phyloP scores from a whole-genome alignment of 768 basidiomycete species.

The Leccinum broughii region DNA sequence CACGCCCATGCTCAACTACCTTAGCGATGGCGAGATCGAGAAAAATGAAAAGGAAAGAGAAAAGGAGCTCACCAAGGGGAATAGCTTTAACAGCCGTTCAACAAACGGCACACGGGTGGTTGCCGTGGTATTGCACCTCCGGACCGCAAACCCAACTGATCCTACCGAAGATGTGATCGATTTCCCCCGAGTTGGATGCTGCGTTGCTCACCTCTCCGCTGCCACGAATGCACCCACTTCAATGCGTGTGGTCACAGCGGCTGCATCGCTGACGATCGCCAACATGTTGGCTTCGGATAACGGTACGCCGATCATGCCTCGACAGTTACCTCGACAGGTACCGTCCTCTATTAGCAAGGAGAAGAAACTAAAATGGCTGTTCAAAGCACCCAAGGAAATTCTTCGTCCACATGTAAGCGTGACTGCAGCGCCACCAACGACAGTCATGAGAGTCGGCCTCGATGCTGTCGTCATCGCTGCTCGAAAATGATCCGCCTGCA shows the following conservation, averaged over 20 bases:
- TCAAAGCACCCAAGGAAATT: constrained; percentile 61
- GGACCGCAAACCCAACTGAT: constrained; percentile 90
- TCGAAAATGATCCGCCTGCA: constrained; percentile 62
- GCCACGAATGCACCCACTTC: constrained; percentile 51
- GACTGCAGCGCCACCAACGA: constrained; percentile 62
- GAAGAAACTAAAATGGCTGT: constrained; percentile 68
- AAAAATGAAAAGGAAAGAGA: constrained; percentile 90
- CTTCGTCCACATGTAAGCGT: constrained; percentile 61
- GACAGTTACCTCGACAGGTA: constrained; percentile 33
- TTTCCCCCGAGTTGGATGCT: constrained; percentile 73
- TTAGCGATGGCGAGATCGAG: constrained; percentile 88
- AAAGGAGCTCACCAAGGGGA: constrained; percentile 77
- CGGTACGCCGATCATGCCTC: constrained; percentile 58
- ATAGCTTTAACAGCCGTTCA: too few relatives aligned
- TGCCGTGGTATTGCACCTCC: constrained; percentile 80
- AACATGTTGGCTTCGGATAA: constrained; percentile 94
- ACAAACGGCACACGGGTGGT: too few relatives aligned
- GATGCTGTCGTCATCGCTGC: constrained; percentile 49
- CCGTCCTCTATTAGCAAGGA: constrained; percentile 47
- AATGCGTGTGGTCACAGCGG: constrained; percentile 82
- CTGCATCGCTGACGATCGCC: constrained; percentile 81
- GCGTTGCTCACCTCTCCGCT: constrained; percentile 44
- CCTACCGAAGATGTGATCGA: constrained; percentile 87
- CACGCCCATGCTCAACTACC: constrained; percentile 85
- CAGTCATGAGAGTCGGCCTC: constrained; percentile 61